Conservation (phyloP, 306 rosid species). For the Lagenaria siceraria region DNA sequence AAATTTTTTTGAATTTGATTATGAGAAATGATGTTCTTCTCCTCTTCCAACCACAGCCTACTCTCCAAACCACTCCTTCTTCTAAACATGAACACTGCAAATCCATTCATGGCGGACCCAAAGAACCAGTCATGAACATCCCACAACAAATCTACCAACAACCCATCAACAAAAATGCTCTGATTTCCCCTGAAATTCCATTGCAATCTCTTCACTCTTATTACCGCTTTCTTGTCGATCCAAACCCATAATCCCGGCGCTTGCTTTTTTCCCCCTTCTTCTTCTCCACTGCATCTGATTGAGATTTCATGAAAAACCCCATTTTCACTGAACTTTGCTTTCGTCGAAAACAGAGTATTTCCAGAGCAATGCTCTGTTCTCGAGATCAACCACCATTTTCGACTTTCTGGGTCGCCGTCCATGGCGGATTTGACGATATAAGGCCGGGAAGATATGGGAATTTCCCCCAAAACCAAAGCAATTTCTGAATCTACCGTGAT, state of each 20-base stretch:
- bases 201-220: slow-evolving; percentile 70
- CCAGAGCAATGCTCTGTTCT: slow-evolving; percentile 63
- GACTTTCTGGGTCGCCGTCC: background rate
- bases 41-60: slow-evolving; percentile 83
- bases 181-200: slow-evolving; percentile 97
- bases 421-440: slow-evolving; percentile 12
- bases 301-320: slow-evolving; percentile 56
- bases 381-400: slow-evolving; percentile 35
- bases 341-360: slow-evolving; percentile 44
- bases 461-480: slow-evolving; percentile 43
- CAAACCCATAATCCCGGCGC: slow-evolving; percentile 38
- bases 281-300: slow-evolving; percentile 53
- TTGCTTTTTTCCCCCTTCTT: slow-evolving; percentile 25
- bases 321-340: slow-evolving; percentile 52
- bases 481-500: slow-evolving; percentile 47
- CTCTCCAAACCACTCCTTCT: slow-evolving; percentile 73
- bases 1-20: slow-evolving; percentile 15
- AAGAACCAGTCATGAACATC: slow-evolving; percentile 94
- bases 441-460: slow-evolving; percentile 16
- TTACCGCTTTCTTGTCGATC: slow-evolving; percentile 65
- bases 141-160: slow-evolving; percentile 86
- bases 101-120: slow-evolving; percentile 30
- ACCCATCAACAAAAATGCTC: slow-evolving; percentile 75
- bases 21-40: slow-evolving; percentile 16
- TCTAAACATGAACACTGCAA: slow-evolving; percentile 80